Evolutionary conservation across 2,329 filamentous ascomycete genomes (phyloP), one percentile per base, ranked within the genome.

Genomic region (Fonsecaea pugnacius): DNA sequence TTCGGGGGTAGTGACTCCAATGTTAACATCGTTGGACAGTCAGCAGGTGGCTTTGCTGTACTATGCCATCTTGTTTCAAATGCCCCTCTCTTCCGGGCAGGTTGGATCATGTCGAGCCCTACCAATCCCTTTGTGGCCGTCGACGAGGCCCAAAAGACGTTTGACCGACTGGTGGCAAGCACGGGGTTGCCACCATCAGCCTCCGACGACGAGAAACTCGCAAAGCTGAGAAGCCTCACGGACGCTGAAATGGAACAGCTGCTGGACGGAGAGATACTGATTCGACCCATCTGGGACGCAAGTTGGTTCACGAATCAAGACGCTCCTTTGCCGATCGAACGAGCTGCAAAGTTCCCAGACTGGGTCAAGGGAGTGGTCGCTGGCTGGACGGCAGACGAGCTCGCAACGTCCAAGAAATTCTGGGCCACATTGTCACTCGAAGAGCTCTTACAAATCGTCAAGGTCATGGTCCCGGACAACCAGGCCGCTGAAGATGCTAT

Each of bases 1-100:
- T 75, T 75, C 64, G 72, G 73, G 10, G 74, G 73, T 10, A 72
- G 74, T 33, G 70, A 70, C 2, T 63, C 65, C 40, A 70, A 73
- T 16, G 70, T 75, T 16, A 67, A 69, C 16, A 61, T 72, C 2
- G 72, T 72, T 32, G 74, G 74, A 6, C 70, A 75, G 57, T 73
- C 72, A 8, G 69, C 73, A 4, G 73, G 73, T 27, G 73, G 67
- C 14, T 65, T 51, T 51, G 58, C 38, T 6, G 63, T 36, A 9
- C 36, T 65, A 4, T 30, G 12, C 16, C 63, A 65, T 30, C 32
- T 65, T 18, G 16, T 35, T 2, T 40, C 63, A 2, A 35, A 56
- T 38, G 32, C 40, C 5, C 51, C 58, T n/a, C 9, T 62, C 2
- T 65, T 51, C 40, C 18, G 46, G 18, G 10, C 33, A 4, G 63